phyloP scores from a whole-genome alignment of 1,284 basidiomycete genomes.

The Cronartium quercuum region DNA sequence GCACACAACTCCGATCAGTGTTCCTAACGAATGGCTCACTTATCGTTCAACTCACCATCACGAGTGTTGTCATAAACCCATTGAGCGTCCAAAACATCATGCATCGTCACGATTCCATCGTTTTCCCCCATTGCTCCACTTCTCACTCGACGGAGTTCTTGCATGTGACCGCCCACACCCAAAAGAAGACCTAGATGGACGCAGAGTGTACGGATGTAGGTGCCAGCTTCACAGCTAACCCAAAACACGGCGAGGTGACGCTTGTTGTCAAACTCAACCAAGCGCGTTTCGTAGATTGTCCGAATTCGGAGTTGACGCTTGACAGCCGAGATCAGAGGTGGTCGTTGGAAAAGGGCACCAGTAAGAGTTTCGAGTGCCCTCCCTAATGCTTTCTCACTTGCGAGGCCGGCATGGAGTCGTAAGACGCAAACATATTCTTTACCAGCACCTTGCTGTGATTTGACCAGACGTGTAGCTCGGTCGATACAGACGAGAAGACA shows the following conservation, averaged over 20 bases:
- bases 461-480: constrained; percentile 98
- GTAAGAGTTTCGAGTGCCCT: constrained; percentile 93
- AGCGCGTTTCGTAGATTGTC: constrained; percentile 93
- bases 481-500: constrained; percentile 99
- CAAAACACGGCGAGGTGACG: constrained; percentile 95
- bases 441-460: constrained; percentile 95
- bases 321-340: constrained; percentile 96
- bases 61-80: constrained; percentile 99
- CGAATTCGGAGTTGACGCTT: constrained; percentile 97
- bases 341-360: constrained; percentile 97
- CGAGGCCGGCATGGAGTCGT: constrained; percentile 76
- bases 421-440: constrained; percentile 99
- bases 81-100: constrained; percentile 97
- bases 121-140: constrained; percentile 95
- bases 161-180: constrained; percentile 99
- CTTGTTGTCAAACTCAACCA: constrained; percentile 96
- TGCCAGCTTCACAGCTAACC: constrained; percentile 98
- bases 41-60: constrained; percentile 61
- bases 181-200: constrained; percentile 92
- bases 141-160: constrained; percentile 89
- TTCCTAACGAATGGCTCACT: background rate
- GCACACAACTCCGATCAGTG: background rate
- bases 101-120: constrained; percentile 99
- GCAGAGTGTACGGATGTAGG: constrained; percentile 96
- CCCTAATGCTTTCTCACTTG: constrained; percentile 76